Evolutionary conservation across 2,329 filamentous ascomycete genomes (phyloP).

Genomic region (Conoideocrella luteorostrata): DNA sequence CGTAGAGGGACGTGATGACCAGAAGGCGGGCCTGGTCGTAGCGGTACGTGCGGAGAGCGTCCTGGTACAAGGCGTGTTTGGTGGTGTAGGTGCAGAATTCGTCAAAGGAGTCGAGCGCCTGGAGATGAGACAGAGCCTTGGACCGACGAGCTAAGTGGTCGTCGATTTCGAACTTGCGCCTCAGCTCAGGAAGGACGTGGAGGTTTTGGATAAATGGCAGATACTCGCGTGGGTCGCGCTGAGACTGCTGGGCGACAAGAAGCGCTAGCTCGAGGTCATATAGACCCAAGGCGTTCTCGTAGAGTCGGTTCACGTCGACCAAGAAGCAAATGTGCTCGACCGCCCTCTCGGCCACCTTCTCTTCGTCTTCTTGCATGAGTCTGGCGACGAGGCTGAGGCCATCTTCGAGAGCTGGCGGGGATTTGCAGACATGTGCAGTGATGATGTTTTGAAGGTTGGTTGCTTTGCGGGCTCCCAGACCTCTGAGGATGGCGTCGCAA

Average conservation of each 20-base stretch:
- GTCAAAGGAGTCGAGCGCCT: slow-evolving; percentile 65
- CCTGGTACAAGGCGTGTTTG: slow-evolving; percentile 72
- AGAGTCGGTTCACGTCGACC: slow-evolving; percentile 85
- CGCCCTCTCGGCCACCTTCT: slow-evolving; percentile 73
- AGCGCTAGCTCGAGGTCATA: slow-evolving; percentile 89
- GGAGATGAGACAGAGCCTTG: slow-evolving; percentile 74
- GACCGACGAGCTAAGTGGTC: slow-evolving; percentile 70
- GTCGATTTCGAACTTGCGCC: slow-evolving; percentile 79
- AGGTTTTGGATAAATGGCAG: slow-evolving; percentile 88
- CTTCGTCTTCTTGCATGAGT: slow-evolving; percentile 59
- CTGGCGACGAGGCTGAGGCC: slow-evolving; percentile 74
- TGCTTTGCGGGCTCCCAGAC: slow-evolving; percentile 55
- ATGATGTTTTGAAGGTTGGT: slow-evolving; percentile 82
- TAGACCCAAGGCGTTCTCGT: slow-evolving; percentile 81
- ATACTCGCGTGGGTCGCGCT: slow-evolving; percentile 92
- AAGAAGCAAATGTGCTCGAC: slow-evolving; percentile 98
- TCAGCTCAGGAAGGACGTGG: slow-evolving; percentile 63
- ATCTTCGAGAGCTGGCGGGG: slow-evolving; percentile 80
- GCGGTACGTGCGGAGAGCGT: slow-evolving; percentile 74
- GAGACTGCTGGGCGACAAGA: slow-evolving; percentile 88
- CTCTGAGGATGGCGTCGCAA: slow-evolving; percentile 74
- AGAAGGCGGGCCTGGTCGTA: slow-evolving; percentile 65
- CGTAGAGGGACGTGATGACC: slow-evolving; percentile 71
- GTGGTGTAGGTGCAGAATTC: slow-evolving; percentile 72
- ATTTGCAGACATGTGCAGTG: slow-evolving; percentile 91